Percentiles rank a stretch among this genome's conserved stretches.
Evolutionary conservation across 495 filamentous ascomycete genomes (phyloP).

Genomic region (Amniculicola lignicola): DNA sequence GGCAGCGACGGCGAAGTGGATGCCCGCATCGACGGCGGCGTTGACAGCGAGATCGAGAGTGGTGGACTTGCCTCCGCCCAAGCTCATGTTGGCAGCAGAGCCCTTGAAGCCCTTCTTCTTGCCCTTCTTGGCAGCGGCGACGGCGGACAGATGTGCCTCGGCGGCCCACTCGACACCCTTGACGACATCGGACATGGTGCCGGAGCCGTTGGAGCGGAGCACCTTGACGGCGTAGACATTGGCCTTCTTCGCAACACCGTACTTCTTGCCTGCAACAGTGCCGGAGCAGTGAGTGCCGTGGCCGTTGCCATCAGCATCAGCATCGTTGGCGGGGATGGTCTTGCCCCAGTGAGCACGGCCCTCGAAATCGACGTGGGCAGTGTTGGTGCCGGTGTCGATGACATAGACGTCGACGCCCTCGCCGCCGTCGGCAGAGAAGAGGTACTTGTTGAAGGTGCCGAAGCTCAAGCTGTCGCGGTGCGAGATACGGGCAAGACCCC

Average conservation of each 20-base stretch:
- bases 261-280: constrained; percentile 95
- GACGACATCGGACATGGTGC: constrained; percentile 97
- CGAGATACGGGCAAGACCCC: constrained; percentile 97
- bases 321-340: constrained; percentile 83
- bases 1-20: constrained; percentile 97
- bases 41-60: constrained; percentile 91
- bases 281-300: constrained; percentile 99
- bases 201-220: constrained; percentile 92
- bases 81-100: constrained; percentile 97
- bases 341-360: constrained; percentile 95
- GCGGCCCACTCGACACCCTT: constrained; percentile 97
- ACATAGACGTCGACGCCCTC: constrained; percentile 99
- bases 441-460: constrained; percentile 95
- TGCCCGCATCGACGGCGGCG: constrained; percentile 80
- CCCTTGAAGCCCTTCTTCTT: constrained; percentile 97
- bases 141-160: constrained; percentile 68
- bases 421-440: constrained; percentile 85
- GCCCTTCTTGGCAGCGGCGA: constrained; percentile 71
- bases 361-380: constrained; percentile 93
- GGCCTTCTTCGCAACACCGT: constrained; percentile 99
- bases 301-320: constrained; percentile 91
- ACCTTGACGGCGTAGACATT: constrained; percentile 97
- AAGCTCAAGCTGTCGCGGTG: constrained; percentile 84
- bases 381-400: constrained; percentile 95
- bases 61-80: constrained; percentile 91